phyloP scores from a whole-genome alignment of 2,329 filamentous ascomycete species.

The Calonectria honghensis region DNA sequence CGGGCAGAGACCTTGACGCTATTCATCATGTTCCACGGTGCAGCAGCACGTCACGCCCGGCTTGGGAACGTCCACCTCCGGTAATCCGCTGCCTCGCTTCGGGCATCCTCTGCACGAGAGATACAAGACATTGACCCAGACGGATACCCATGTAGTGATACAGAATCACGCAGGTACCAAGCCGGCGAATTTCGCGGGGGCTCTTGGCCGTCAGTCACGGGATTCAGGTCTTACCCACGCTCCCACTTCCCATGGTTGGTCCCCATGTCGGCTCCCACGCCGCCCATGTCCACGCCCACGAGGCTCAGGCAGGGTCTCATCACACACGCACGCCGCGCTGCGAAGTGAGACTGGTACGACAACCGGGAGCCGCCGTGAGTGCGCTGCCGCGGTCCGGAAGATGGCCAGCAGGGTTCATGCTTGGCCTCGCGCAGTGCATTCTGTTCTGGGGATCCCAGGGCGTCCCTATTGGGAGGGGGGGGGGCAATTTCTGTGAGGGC shows the following conservation, averaged over 20 bases:
- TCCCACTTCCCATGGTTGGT: slow-evolving; percentile 24
- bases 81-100: slow-evolving; percentile 23
- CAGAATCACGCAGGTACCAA: slow-evolving; percentile 55
- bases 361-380: slow-evolving; percentile 47
- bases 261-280: slow-evolving; percentile 35
- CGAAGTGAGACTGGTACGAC: slow-evolving; percentile 45
- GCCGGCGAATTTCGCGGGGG: slow-evolving; percentile 37
- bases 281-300: slow-evolving; percentile 43
- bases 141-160: slow-evolving; percentile 46
- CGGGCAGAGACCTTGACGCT: slow-evolving; percentile 14
- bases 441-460: slow-evolving; percentile 33
- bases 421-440: slow-evolving; percentile 45
- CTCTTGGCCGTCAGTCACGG: slow-evolving; percentile 29
- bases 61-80: slow-evolving; percentile 25
- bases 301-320: slow-evolving; percentile 53
- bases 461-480: slow-evolving; percentile 32
- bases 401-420: slow-evolving; percentile 46
- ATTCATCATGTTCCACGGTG: slow-evolving; percentile 23
- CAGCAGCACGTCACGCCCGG: slow-evolving; percentile 11
- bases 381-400: slow-evolving; percentile 43
- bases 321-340: slow-evolving; percentile 45
- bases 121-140: slow-evolving; percentile 26
- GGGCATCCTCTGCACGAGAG: slow-evolving; percentile 13
- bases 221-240: slow-evolving; percentile 38
- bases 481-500: slow-evolving; percentile 35